A percentile compares a stretch with the other conserved stretches of the same genome.
Conservation (phyloP, 108 stramenopile species). For the Nannochloropsis oceanica region DNA sequence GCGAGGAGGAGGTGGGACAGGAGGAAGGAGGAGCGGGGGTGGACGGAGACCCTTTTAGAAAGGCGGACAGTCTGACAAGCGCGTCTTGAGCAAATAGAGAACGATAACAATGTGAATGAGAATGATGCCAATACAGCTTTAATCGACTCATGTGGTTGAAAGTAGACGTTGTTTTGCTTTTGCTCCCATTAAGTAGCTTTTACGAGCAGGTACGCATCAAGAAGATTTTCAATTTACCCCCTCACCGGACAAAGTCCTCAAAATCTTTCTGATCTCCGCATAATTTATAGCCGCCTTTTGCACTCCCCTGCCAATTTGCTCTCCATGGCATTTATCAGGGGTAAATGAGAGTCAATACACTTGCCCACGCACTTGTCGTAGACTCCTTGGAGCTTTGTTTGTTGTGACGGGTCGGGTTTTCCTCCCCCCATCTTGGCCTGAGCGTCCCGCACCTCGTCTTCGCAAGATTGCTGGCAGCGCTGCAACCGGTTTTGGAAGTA, state of each 20-base stretch:
- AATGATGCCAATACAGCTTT: too few species aligned
- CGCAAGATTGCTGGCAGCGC: background rate
- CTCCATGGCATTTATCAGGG: background rate
- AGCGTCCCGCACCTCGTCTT: background rate
- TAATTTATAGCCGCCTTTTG: background rate
- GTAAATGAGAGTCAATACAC: background rate
- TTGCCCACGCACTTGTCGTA: background rate
- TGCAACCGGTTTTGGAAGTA: background rate
- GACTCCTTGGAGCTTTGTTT: background rate
- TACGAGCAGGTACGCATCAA: too few species aligned
- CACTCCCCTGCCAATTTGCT: background rate
- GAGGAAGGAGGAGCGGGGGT: background rate
- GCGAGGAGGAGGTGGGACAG: background rate
- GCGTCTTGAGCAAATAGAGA: too few species aligned
- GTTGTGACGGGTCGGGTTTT: background rate
- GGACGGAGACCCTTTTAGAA: background rate
- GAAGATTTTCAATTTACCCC: too few species aligned
- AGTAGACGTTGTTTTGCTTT: background rate
- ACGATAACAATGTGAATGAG: too few species aligned
- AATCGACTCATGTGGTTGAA: too few species aligned
- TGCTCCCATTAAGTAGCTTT: background rate
- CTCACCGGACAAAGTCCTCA: too few species aligned
- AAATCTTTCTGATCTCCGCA: too few species aligned
- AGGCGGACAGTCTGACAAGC: too few species aligned
- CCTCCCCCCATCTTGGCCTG: background rate